Evolutionary conservation across 371 early-diverging fungal genomes (phyloP), one percentile per base, ranked within the genome.

Genomic region (Coemansia sp.): DNA sequence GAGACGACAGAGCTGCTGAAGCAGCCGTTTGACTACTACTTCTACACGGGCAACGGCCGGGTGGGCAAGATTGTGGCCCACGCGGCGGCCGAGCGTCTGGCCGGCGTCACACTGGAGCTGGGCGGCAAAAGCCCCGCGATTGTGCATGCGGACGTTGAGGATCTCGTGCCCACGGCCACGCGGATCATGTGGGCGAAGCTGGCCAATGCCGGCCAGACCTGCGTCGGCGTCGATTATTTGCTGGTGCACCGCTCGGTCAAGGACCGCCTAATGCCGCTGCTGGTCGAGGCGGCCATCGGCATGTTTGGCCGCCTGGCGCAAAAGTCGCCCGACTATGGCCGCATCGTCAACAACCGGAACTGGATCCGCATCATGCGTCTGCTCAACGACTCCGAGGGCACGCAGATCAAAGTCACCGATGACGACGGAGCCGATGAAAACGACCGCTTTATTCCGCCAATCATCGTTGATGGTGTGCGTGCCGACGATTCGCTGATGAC

Each of bases 61-160:
- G 93, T 96, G 7, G 96, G 88, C 59, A 86, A 85, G 68, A 83
- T 94, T 39, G 83, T 93, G 36, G 87, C 88, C 83, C 67, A 63
- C 39, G 92, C 92, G 5, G 93, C 93, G 10, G 81, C 90, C 20
- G 80, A 88, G 63, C 78, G 87, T 59, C 80, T 92, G 58, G 85
- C 91, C 13, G 82, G 87, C 26, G 82, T 89, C 10, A 89, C 92
- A n/a, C 81, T 93, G 51, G 93, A 93, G 78, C 82, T 93, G 40
- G 93, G 93, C 55, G 93, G 93, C 57, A 96, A 96, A 75, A 83
- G 84, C 13, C 97, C 96, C 10, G 88, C 84, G 4, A 77, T 93
- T 51, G 77, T 95, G 38, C 84, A 87, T 55, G 72, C 81, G 50
- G 82, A 88, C 49, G 64, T 77, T 8, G 83, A 81, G 9, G 86